Evolutionary conservation across 129 eudicot species (phyloP).

Genomic region (Chrysanthemum seticuspe): DNA sequence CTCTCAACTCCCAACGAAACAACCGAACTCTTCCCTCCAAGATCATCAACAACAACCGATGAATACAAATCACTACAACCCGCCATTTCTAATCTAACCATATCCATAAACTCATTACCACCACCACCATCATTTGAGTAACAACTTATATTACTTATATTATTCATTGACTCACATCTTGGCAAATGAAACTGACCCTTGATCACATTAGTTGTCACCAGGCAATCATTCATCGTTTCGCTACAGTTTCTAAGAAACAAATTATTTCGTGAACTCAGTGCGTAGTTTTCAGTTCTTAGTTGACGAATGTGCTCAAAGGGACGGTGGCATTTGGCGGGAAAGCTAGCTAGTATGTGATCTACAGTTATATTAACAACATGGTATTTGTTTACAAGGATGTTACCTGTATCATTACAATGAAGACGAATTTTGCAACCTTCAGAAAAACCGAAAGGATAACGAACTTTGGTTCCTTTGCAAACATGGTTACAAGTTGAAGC

Average conservation of each 20-base stretch:
- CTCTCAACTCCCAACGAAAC: conserved; percentile 51
- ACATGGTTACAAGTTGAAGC: conserved; percentile 32
- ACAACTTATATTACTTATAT: conserved; percentile 35
- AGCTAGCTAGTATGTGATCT: conserved; percentile 31
- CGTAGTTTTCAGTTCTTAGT: conserved; percentile 34
- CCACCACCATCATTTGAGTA: conserved; percentile 28
- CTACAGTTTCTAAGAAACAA: conserved; percentile 50
- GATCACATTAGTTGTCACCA: conserved; percentile 28
- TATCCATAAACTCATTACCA: conserved; percentile 28
- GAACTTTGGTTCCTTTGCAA: conserved; percentile 39
- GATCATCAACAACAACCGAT: conserved; percentile 41
- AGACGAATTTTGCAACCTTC: conserved; percentile 47
- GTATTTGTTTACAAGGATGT: conserved; percentile 18
- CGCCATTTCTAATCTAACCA: conserved; percentile 9
- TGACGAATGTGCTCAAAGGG: not conserved
- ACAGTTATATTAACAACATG: conserved; percentile 44
- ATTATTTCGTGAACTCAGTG: conserved; percentile 47
- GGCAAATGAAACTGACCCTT: conserved; percentile 27
- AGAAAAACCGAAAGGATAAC: conserved; percentile 81
- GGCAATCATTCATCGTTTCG: conserved; percentile 32
- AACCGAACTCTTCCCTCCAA: conserved; percentile 14
- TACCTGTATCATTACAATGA: conserved; percentile 26
- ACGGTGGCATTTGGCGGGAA: conserved; percentile 62
- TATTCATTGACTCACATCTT: conserved; percentile 13
- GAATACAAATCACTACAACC: conserved; percentile 45